Conservation (phyloP, 495 filamentous ascomycete species). For the Hypoxylon crocopeplum region DNA sequence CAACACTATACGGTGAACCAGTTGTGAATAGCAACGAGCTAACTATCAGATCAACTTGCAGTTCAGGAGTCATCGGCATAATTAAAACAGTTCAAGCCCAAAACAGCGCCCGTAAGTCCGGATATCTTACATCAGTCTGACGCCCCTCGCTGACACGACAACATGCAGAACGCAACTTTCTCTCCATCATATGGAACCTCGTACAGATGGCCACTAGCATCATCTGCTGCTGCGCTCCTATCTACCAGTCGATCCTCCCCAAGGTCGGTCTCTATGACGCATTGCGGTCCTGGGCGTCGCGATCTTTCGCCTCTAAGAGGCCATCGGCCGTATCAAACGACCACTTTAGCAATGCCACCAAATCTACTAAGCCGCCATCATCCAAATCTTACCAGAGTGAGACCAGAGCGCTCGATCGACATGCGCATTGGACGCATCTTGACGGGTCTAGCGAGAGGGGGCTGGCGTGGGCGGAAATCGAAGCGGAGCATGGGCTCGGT, state of each 20-base stretch:
- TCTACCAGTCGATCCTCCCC: conserved; percentile 16
- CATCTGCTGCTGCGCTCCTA: conserved; percentile 30
- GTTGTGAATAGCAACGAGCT: not conserved
- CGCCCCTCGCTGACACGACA: not conserved
- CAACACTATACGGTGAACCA: not conserved
- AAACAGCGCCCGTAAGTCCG: conserved; percentile 10
- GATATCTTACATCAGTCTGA: not conserved
- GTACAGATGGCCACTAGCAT: conserved; percentile 27
- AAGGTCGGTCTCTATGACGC: conserved; percentile 1
- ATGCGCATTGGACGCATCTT: no score
- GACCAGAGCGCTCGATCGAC: no score
- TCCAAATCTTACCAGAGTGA: no score
- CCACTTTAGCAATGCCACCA: no score
- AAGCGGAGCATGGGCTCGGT: no score
- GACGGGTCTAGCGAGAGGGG: no score
- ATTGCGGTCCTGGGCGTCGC: no score
- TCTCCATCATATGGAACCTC: conserved; percentile 4
- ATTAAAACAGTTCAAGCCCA: conserved; percentile 23
- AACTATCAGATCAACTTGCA: not conserved
- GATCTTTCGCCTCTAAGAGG: no score
- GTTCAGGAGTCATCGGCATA: conserved; percentile 20
- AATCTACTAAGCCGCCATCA: no score
- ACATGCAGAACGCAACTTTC: conserved; percentile 4
- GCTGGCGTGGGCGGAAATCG: no score
- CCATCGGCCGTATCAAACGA: no score